phyloP scores from a whole-genome alignment of 192 early-diverging fungal species.

The Lunasporangiospora selenospora region DNA sequence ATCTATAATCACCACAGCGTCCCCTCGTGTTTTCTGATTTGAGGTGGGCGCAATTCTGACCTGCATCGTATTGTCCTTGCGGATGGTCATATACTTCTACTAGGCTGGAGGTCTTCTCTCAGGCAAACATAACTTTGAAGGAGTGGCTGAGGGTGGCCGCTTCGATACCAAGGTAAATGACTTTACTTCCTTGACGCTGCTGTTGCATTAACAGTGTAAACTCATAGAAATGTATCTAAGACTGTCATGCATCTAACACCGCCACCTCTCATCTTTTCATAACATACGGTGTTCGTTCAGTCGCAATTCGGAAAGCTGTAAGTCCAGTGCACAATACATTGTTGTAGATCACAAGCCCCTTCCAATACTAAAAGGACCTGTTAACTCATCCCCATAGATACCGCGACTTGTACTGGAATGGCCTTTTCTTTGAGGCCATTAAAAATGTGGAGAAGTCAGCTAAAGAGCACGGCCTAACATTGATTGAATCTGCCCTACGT shows the following conservation, averaged over 20 bases:
- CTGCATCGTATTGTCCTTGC: background rate
- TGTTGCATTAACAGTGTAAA: background rate
- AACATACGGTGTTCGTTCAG: background rate
- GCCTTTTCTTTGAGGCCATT: constrained; percentile 60
- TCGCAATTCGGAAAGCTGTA: constrained; percentile 2
- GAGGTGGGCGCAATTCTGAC: background rate
- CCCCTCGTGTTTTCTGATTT: background rate
- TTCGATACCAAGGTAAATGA: constrained; percentile 15
- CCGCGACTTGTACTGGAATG: constrained; percentile 54
- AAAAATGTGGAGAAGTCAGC: constrained; percentile 40
- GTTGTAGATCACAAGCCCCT: background rate
- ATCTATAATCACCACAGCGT: background rate
- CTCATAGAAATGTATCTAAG: background rate
- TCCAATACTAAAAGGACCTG: background rate
- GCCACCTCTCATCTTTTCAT: background rate
- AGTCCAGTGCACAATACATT: constrained; percentile 3
- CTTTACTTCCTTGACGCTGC: background rate
- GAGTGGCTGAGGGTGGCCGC: constrained; percentile 11
- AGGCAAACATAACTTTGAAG: constrained; percentile 19
- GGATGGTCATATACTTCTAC: background rate
- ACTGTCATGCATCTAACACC: background rate
- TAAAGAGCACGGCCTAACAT: constrained; percentile 25
- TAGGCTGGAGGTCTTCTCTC: constrained; percentile 38
- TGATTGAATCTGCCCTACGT: constrained; percentile 42
- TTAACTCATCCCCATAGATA: constrained; percentile 26